Conservation (phyloP, 228 moss, liverwort and hornwort genomes). For the Sphagnum fallax region DNA sequence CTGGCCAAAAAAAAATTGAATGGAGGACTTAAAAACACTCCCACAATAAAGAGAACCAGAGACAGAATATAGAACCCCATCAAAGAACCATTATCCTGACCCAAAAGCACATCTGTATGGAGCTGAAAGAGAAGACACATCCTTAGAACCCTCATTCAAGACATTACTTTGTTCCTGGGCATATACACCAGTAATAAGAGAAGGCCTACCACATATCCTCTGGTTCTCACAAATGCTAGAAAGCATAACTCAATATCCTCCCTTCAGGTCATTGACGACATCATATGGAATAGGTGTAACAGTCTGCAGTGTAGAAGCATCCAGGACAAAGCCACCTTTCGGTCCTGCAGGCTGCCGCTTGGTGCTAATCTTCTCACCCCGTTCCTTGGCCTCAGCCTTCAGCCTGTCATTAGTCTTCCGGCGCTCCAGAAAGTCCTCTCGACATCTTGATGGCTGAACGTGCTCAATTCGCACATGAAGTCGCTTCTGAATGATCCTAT, state of each 20-base stretch:
- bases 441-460: constrained; percentile 51
- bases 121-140: no score
- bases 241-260: constrained; percentile 33
- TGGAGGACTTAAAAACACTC: no score
- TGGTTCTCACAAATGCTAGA: no score
- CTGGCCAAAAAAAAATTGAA: no score
- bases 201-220: no score
- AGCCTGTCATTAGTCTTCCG: constrained; percentile 52
- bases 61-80: no score
- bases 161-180: no score
- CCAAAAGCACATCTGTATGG: no score
- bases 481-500: constrained; percentile 51
- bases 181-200: no score
- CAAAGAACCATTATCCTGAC: no score
- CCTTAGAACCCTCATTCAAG: no score
- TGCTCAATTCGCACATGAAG: constrained; percentile 56
- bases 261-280: constrained; percentile 54
- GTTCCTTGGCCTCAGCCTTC: constrained; percentile 44
- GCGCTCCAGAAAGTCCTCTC: constrained; percentile 56
- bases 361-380: constrained; percentile 32
- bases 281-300: constrained; percentile 55
- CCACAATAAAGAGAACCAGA: no score
- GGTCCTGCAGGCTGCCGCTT: constrained; percentile 50
- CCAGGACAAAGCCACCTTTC: constrained; percentile 34
- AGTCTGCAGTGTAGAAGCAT: constrained; percentile 45